A percentile compares a stretch with the other conserved stretches of the same genome.
Evolutionary conservation across 2,329 filamentous ascomycete genomes (phyloP).

Genomic region (Aspergillus sp.): DNA sequence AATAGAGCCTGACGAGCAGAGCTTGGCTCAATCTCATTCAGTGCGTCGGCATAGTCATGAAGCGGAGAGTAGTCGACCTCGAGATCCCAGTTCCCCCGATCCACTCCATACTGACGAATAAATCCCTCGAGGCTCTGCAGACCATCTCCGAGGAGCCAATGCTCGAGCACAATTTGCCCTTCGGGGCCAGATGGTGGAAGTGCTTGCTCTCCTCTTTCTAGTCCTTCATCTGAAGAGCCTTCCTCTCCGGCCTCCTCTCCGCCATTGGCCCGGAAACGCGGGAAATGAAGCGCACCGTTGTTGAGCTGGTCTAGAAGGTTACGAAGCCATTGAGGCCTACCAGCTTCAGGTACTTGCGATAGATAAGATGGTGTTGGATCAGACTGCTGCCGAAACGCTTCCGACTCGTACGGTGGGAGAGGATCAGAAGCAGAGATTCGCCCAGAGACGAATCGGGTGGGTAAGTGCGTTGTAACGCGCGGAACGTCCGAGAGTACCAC

Average conservation of each 20-base stretch:
- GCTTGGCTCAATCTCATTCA: slow-evolving; percentile 28
- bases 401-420: slow-evolving; percentile 64
- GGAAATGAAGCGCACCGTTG: slow-evolving; percentile 29
- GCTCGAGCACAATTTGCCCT: slow-evolving; percentile 30
- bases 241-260: slow-evolving; percentile 20
- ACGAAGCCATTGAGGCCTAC: slow-evolving; percentile 36
- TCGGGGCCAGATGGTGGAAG: slow-evolving; percentile 24
- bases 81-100: slow-evolving; percentile 43
- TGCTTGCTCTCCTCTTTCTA: slow-evolving; percentile 14
- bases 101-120: slow-evolving; percentile 39
- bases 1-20: slow-evolving; percentile 27
- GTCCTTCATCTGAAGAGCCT: slow-evolving; percentile 8
- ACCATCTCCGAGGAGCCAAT: slow-evolving; percentile 35
- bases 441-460: slow-evolving; percentile 61
- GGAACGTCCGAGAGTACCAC: slow-evolving; percentile 76
- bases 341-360: slow-evolving; percentile 30
- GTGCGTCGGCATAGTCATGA: slow-evolving; percentile 35
- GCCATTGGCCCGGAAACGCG: slow-evolving; percentile 19
- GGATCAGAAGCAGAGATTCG: slow-evolving; percentile 78
- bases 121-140: slow-evolving; percentile 36
- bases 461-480: slow-evolving; percentile 67
- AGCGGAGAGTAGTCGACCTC: slow-evolving; percentile 36
- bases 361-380: slow-evolving; percentile 34
- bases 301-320: slow-evolving; percentile 38
- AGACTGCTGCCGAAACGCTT: slow-evolving; percentile 35